phyloP scores from a whole-genome alignment of 1,284 basidiomycete species.

The Peniophora sp. region DNA sequence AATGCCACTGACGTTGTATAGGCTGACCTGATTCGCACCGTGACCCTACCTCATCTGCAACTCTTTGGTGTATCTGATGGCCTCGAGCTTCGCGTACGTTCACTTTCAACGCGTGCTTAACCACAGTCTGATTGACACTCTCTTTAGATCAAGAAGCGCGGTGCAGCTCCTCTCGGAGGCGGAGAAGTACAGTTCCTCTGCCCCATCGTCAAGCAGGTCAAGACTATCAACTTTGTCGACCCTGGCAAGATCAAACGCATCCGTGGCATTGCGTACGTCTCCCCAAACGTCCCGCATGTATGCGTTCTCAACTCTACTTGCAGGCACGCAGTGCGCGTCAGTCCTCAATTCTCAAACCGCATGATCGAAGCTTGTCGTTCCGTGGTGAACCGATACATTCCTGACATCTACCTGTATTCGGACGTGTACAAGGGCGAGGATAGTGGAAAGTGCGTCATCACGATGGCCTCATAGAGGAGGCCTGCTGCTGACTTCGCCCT shows the following conservation, averaged over 20 bases:
- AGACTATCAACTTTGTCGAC: slow-evolving; percentile 88
- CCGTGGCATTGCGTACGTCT: slow-evolving; percentile 84
- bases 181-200: slow-evolving; percentile 93
- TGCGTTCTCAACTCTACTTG: slow-evolving; percentile 3
- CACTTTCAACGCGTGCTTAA: slow-evolving; percentile 11
- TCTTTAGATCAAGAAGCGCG: slow-evolving; percentile 83
- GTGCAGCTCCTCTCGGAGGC: slow-evolving; percentile 86
- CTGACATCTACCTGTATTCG: slow-evolving; percentile 97
- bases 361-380: slow-evolving; percentile 94
- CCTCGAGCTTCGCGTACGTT: slow-evolving; percentile 67
- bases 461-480: background rate
- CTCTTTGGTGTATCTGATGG: slow-evolving; percentile 86
- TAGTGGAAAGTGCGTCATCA: slow-evolving; percentile 75
- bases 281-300: slow-evolving; percentile 1
- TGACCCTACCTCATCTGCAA: slow-evolving; percentile 87
- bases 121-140: slow-evolving; percentile 4
- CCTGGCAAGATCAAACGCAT: slow-evolving; percentile 90
- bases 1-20: slow-evolving; percentile 20
- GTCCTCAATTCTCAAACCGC: slow-evolving; percentile 94
- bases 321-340: slow-evolving; percentile 91
- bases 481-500: slow-evolving; percentile 1
- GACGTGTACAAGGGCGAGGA: slow-evolving; percentile 98
- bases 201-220: slow-evolving; percentile 83
- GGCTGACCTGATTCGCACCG: slow-evolving; percentile 89
- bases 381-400: slow-evolving; percentile 92